A percentile compares a stretch with the other conserved stretches of the same genome.
These are phyloP conservation scores for Dryadomyces sulphureus DNA, from an alignment of 2,329 filamentous ascomycete species.

Conservation along the genomic window DNA sequence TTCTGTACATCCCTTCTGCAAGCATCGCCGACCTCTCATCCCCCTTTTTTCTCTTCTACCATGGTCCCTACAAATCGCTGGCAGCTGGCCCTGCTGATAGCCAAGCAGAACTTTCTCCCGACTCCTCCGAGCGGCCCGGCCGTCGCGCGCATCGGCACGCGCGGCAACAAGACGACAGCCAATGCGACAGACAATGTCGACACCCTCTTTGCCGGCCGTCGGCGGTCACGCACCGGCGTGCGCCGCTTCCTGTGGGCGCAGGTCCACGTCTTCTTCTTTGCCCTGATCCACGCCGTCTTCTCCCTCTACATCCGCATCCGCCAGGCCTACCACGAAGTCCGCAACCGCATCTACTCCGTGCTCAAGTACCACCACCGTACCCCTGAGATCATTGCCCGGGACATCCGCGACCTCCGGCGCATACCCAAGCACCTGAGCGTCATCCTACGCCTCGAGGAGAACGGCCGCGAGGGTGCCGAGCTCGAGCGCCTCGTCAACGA, in stretches of 20 bases:
- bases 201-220: conserved; percentile 2
- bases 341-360: conserved; percentile 65
- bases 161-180: background rate
- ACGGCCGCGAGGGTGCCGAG: conserved; percentile 54
- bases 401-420: conserved; percentile 60
- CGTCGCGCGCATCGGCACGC: background rate
- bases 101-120: conserved; percentile 21
- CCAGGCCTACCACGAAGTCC: conserved; percentile 62
- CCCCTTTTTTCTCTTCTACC: too few relatives aligned
- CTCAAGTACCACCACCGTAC: conserved; percentile 93
- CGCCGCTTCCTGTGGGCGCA: conserved; percentile 46
- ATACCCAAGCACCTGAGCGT: conserved; percentile 80
- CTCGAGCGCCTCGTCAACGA: conserved; percentile 82
- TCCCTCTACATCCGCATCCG: conserved; percentile 76
- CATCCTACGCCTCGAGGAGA: conserved; percentile 60
- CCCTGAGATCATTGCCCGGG: conserved; percentile 78
- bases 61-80: too few relatives aligned
- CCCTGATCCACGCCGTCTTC: conserved; percentile 65
- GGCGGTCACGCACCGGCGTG: conserved; percentile 35
- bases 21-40: too few relatives aligned
- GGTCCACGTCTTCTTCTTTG: conserved; percentile 52
- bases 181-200: background rate
- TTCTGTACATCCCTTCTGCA: too few relatives aligned
- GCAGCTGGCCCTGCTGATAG: conserved; percentile 8
- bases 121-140: conserved; percentile 14